A percentile compares a stretch with the other conserved stretches of the same genome.
Evolutionary conservation across 805 yeast species (phyloP).

Genomic region (Helenozyma baotianmanensis): DNA sequence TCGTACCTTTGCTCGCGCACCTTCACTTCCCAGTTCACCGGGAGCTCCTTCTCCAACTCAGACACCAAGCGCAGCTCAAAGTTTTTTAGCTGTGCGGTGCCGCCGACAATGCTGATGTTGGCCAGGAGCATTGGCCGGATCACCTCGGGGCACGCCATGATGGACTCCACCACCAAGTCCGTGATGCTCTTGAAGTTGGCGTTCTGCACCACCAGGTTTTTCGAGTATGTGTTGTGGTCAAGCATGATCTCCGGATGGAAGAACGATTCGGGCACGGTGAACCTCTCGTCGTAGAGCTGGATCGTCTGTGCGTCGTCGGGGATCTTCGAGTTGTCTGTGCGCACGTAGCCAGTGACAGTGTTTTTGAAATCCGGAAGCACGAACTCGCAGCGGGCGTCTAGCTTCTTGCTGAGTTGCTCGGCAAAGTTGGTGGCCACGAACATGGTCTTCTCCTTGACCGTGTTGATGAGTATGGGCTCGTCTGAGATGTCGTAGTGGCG

Average conservation of each 20-base stretch:
- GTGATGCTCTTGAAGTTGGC: constrained; percentile 65
- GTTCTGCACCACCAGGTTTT: constrained; percentile 27
- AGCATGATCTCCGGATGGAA: constrained; percentile 74
- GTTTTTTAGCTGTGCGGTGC: constrained; percentile 68
- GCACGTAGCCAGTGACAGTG: constrained; percentile 69
- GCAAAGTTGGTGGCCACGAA: constrained; percentile 62
- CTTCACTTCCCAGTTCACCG: constrained; percentile 65
- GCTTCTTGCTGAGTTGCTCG: constrained; percentile 36
- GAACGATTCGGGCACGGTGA: constrained; percentile 78
- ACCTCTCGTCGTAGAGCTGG: constrained; percentile 75
- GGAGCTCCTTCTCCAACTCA: constrained; percentile 65
- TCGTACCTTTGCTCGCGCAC: constrained; percentile 29
- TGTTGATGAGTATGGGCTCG: constrained; percentile 78
- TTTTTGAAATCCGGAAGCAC: constrained; percentile 85
- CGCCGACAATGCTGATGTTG: constrained; percentile 80
- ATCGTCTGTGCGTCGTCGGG: constrained; percentile 60
- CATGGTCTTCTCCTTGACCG: constrained; percentile 76
- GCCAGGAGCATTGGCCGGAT: constrained; percentile 71
- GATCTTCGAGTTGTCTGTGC: constrained; percentile 24
- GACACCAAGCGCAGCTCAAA: constrained; percentile 54
- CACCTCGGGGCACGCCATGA: constrained; percentile 68
- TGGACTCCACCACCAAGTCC: constrained; percentile 70
- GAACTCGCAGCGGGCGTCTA: constrained; percentile 53
- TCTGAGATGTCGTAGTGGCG: constrained; percentile 92
- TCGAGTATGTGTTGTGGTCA: constrained; percentile 29